Evolutionary conservation across 805 yeast genomes (phyloP).

Genomic region (Starmerella stigmatis): DNA sequence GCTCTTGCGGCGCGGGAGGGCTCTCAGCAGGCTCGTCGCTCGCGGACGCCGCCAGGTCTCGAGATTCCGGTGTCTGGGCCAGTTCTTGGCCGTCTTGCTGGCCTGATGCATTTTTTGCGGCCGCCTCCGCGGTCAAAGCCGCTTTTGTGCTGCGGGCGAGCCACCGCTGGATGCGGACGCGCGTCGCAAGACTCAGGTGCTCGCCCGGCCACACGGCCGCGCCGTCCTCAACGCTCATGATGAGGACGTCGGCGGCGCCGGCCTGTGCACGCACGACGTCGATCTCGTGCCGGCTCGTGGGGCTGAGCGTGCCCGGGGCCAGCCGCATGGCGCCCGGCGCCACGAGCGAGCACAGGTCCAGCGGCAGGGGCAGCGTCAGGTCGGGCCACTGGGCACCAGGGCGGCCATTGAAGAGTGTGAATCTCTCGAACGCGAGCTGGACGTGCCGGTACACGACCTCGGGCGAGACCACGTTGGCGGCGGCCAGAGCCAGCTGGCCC

Average conservation of each 20-base stretch:
- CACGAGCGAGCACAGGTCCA: constrained; percentile 1
- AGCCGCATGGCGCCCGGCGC: constrained; percentile 17
- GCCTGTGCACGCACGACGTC: constrained; percentile 56
- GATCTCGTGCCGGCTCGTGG: constrained; percentile 62
- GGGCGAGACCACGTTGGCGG: constrained; percentile 9
- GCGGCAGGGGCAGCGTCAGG: not conserved
- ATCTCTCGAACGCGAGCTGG: constrained; percentile 6
- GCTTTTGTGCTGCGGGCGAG: constrained; percentile 8
- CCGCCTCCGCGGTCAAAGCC: too few species aligned
- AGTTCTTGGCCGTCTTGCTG: not conserved
- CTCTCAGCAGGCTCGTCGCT: too few species aligned
- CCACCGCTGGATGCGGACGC: constrained; percentile 19
- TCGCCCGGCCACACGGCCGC: constrained; percentile 19
- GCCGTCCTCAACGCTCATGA: constrained; percentile 11
- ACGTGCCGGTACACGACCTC: constrained; percentile 10
- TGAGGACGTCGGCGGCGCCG: constrained; percentile 31
- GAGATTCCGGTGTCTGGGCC: too few species aligned
- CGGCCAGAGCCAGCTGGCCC: constrained; percentile 10
- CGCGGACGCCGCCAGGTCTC: too few species aligned
- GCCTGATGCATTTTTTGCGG: not conserved
- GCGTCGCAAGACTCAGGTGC: constrained; percentile 5
- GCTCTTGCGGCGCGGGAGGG: too few species aligned
- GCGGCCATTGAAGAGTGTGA: constrained; percentile 3
- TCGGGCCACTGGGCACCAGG: constrained; percentile 6
- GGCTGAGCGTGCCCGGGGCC: constrained; percentile 44